Percentiles rank a stretch among this genome's conserved stretches.
Evolutionary conservation across 257 asterid species (phyloP).

Genomic region (Salvia rosmarinus): DNA sequence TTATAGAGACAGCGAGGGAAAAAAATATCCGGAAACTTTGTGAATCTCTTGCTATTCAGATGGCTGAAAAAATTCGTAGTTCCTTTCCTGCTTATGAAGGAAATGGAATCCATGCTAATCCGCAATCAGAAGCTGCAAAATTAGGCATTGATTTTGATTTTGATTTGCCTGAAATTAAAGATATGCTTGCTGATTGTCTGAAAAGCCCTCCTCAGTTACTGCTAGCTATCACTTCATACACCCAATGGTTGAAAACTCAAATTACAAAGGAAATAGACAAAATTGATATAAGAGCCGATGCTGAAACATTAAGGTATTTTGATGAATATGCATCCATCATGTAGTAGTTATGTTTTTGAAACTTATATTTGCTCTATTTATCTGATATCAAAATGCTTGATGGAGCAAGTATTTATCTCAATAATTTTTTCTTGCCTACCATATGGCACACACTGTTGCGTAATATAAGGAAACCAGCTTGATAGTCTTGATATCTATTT

Average conservation of each 20-base stretch:
- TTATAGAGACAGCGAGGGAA: constrained; percentile 85
- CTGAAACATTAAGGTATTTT: constrained; percentile 85
- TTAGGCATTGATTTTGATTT: constrained; percentile 77
- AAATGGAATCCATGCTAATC: constrained; percentile 72
- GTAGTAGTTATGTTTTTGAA: constrained; percentile 2
- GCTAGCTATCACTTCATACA: constrained; percentile 77
- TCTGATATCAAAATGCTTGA: background rate
- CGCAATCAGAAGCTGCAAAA: constrained; percentile 73
- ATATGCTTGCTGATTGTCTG: constrained; percentile 66
- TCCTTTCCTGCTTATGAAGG: constrained; percentile 97
- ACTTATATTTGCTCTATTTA: constrained; percentile 21
- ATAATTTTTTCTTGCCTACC: background rate
- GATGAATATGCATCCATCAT: constrained; percentile 18
- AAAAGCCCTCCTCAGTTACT: constrained; percentile 87
- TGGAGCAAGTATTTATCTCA: background rate
- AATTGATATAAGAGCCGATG: constrained; percentile 91
- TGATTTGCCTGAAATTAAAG: constrained; percentile 73
- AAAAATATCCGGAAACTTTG: constrained; percentile 87
- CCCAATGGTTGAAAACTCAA: constrained; percentile 69
- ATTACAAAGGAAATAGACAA: constrained; percentile 77
- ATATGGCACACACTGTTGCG: background rate
- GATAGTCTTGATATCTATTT: background rate
- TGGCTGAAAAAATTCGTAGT: constrained; percentile 74
- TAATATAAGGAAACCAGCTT: constrained; percentile 7
- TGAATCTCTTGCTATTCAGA: constrained; percentile 72